These are phyloP conservation scores for Silene vulgaris DNA, from an alignment of 179 eudicot species.

Conservation along the genomic window DNA sequence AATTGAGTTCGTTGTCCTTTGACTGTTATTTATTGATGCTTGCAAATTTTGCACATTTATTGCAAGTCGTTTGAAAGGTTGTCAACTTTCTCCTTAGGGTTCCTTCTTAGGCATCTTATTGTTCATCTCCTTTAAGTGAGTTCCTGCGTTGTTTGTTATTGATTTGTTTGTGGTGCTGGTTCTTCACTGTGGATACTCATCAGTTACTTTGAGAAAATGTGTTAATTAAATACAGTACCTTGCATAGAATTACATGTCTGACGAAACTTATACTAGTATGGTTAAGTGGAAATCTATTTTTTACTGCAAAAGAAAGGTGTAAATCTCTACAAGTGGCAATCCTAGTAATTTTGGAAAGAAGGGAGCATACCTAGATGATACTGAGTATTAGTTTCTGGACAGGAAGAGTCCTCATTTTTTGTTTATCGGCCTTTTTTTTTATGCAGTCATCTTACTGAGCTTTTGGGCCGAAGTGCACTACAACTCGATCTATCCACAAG, in stretches of 20 bases:
- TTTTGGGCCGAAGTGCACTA: conserved; percentile 99
- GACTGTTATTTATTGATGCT: not conserved
- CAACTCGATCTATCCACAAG: conserved; percentile 84
- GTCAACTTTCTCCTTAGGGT: not conserved
- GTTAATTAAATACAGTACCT: not conserved
- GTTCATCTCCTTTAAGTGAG: not conserved
- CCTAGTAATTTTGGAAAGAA: not conserved
- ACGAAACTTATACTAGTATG: no score
- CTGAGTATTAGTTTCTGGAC: not conserved
- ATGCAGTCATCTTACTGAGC: conserved; percentile 77
- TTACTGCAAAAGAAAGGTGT: not conserved
- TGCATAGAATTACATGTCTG: not conserved
- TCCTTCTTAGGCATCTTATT: not conserved
- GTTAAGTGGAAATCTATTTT: not conserved
- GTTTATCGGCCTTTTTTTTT: not conserved
- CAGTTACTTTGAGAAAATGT: not conserved
- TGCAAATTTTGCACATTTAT: not conserved
- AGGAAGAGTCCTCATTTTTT: conserved; percentile 8
- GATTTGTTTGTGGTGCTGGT: not conserved
- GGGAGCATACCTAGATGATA: not conserved
- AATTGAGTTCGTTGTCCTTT: not conserved
- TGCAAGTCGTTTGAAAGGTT: not conserved
- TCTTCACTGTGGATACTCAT: not conserved
- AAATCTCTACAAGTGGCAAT: not conserved
- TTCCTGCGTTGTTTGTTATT: not conserved